A percentile compares a stretch with the other conserved stretches of the same genome.
Conservation (phyloP, 768 basidiomycete species). For the Boletales sp. region DNA sequence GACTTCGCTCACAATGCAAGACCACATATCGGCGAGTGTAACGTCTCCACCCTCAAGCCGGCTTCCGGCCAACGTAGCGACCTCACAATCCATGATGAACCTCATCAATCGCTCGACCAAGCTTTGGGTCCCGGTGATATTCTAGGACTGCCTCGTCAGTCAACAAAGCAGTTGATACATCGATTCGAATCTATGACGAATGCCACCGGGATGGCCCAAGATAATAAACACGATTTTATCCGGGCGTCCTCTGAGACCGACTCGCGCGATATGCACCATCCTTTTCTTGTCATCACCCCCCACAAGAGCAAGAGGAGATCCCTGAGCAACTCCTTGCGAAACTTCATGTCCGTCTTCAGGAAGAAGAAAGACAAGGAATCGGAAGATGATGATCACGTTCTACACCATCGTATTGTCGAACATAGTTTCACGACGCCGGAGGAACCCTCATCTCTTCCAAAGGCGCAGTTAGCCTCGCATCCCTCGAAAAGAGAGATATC, state of each 20-base stretch:
- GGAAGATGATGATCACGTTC: conserved; percentile 21
- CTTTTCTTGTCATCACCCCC: conserved; percentile 14
- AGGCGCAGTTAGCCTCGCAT: not conserved
- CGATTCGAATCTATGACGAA: conserved; percentile 47
- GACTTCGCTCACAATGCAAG: not conserved
- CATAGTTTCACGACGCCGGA: not conserved
- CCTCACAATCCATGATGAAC: not conserved
- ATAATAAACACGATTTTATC: conserved; percentile 6
- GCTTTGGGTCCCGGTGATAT: not conserved
- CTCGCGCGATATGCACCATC: conserved; percentile 11
- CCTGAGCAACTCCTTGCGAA: conserved; percentile 61
- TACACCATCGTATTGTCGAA: conserved; percentile 6
- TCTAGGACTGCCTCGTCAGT: conserved; percentile 27
- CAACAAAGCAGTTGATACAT: conserved; percentile 52
- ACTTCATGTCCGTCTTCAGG: conserved; percentile 59
- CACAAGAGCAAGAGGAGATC: conserved; percentile 47
- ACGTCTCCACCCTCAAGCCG: not conserved
- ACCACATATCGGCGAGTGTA: not conserved
- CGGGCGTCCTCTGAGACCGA: conserved; percentile 14
- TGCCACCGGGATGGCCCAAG: conserved; percentile 4
- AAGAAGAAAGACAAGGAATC: conserved; percentile 36
- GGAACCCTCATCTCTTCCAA: not conserved
- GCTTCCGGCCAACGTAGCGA: not conserved
- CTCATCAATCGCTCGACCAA: conserved; percentile 3
- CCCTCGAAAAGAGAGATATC: not conserved